Percentiles rank a stretch among this genome's conserved stretches.
Conservation (phyloP, 2,329 filamentous ascomycete genomes). For the Aspergillus novofumigatus region DNA sequence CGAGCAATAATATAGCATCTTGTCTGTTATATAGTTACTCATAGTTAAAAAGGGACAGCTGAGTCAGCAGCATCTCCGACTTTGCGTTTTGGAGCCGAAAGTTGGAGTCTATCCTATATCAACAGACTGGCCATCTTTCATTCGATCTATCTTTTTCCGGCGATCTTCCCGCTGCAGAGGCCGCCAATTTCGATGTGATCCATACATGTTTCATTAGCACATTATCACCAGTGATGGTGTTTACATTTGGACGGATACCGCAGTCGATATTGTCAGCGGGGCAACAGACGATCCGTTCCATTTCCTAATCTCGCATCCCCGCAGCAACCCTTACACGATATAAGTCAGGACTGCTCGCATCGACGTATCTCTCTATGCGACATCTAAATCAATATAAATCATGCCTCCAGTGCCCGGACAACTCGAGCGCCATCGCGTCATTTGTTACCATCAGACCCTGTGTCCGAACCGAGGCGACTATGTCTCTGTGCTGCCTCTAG, state of each 20-base stretch:
- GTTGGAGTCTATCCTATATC: not conserved
- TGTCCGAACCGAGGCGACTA: constrained; percentile 51
- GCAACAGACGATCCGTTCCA: not conserved
- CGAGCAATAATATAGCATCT: not conserved
- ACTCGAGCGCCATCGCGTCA: constrained; percentile 32
- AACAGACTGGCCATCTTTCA: not conserved
- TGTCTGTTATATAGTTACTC: too few species aligned
- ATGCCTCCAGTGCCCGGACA: constrained; percentile 38
- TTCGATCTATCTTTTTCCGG: not conserved
- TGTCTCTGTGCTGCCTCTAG: constrained; percentile 59
- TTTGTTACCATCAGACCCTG: constrained; percentile 62
- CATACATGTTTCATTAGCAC: not conserved
- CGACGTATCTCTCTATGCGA: not conserved
- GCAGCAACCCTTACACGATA: not conserved
- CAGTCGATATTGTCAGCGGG: not conserved
- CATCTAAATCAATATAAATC: not conserved
- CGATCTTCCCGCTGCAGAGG: not conserved
- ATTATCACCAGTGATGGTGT: not conserved
- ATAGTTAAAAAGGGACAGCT: not conserved
- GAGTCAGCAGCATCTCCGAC: not conserved
- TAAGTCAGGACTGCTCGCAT: not conserved
- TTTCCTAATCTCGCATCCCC: not conserved
- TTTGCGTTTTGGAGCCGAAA: not conserved
- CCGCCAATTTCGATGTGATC: not conserved
- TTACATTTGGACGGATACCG: not conserved